A percentile compares a stretch with the other conserved stretches of the same genome.
These are phyloP conservation scores for Penicillium oxalicum DNA, from an alignment of 2,329 filamentous ascomycete genomes.

Conservation along the genomic window DNA sequence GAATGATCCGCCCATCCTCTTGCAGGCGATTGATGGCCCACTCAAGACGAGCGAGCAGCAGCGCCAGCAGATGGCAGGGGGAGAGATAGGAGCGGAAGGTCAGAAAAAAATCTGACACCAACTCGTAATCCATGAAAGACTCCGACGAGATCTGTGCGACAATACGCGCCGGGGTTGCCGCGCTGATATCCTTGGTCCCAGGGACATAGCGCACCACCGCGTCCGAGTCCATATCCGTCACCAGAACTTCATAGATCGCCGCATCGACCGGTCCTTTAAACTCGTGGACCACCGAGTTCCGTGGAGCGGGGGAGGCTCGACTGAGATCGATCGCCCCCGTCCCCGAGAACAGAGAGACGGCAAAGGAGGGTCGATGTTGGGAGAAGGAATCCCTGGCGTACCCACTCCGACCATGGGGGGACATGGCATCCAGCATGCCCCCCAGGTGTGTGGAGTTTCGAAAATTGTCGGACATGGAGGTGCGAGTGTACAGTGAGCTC, in stretches of 20 bases:
- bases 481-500: conserved; percentile 66
- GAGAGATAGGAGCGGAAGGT: conserved; percentile 87
- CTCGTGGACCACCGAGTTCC: conserved; percentile 40
- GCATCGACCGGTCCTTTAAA: conserved; percentile 58
- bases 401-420: conserved; percentile 19
- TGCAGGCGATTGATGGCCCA: conserved; percentile 80
- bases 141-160: conserved; percentile 96
- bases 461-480: conserved; percentile 64
- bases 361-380: conserved; percentile 29
- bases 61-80: conserved; percentile 67
- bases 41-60: conserved; percentile 75
- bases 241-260: conserved; percentile 71
- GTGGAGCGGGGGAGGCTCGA: conserved; percentile 28
- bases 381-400: conserved; percentile 22
- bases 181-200: conserved; percentile 66
- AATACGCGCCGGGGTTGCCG: conserved; percentile 82
- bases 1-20: conserved; percentile 86
- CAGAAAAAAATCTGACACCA: conserved; percentile 95
- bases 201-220: conserved; percentile 76
- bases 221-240: conserved; percentile 74
- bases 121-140: conserved; percentile 90
- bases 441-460: conserved; percentile 56
- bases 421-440: conserved; percentile 22
- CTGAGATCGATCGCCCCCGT: conserved; percentile 29
- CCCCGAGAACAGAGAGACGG: conserved; percentile 34